Evolutionary conservation across 2,329 filamentous ascomycete species (phyloP).

Genomic region (Scedosporium minutisporum): DNA sequence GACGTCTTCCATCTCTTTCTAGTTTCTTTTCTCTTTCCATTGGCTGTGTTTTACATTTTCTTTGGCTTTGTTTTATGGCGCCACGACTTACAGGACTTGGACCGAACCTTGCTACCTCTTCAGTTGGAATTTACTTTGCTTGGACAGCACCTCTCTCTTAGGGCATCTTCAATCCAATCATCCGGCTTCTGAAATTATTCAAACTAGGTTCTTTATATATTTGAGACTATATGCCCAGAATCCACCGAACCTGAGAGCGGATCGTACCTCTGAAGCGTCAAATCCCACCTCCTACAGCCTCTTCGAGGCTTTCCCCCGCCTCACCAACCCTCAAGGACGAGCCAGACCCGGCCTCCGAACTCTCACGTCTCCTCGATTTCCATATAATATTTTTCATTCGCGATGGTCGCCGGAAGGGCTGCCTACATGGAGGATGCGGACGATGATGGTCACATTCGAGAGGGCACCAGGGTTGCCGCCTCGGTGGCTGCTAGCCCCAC

Average conservation of each 20-base stretch:
- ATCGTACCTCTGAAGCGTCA: too few relatives aligned
- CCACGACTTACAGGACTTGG: background rate
- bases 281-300: background rate
- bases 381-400: background rate
- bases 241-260: background rate
- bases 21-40: background rate
- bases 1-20: background rate
- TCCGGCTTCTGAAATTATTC: background rate
- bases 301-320: background rate
- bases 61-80: background rate
- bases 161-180: background rate
- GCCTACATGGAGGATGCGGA: constrained; percentile 11
- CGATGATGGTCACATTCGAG: constrained; percentile 8
- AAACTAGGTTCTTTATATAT: background rate
- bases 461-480: constrained; percentile 9
- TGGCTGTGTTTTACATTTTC: background rate
- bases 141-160: background rate
- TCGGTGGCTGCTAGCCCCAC: constrained; percentile 8
- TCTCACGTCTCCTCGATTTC: background rate
- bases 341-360: background rate
- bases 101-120: background rate
- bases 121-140: background rate
- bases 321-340: background rate
- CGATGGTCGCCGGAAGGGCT: constrained; percentile 8
- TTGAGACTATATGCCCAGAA: background rate